These are phyloP conservation scores for Apiospora phragmitis DNA, from an alignment of 2,329 filamentous ascomycete genomes.

Conservation along the genomic window DNA sequence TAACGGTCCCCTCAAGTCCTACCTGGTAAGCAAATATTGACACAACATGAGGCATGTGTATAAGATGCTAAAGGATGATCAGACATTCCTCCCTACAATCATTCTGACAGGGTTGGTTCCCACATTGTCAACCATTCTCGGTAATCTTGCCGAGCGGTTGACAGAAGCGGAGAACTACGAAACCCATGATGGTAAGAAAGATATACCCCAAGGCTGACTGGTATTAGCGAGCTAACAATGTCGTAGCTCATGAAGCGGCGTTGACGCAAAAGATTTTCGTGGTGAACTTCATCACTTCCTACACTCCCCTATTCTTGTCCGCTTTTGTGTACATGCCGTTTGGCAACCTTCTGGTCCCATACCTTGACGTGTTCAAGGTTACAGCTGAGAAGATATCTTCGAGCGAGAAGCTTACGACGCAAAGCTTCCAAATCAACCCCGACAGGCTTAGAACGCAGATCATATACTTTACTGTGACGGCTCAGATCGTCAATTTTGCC, in stretches of 20 bases:
- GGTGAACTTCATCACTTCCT: slow-evolving; percentile 95
- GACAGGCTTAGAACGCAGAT: slow-evolving; percentile 84
- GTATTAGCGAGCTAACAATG: slow-evolving; percentile 19
- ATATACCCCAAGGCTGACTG: background rate
- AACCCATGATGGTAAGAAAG: slow-evolving; percentile 64
- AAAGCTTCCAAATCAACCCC: slow-evolving; percentile 79
- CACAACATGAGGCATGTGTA: background rate
- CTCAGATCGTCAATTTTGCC: slow-evolving; percentile 83
- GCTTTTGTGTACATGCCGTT: slow-evolving; percentile 96
- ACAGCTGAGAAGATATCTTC: slow-evolving; percentile 75
- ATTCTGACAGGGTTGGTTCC: slow-evolving; percentile 83
- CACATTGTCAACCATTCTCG: slow-evolving; percentile 73
- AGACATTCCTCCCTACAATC: slow-evolving; percentile 86
- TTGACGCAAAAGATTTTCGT: slow-evolving; percentile 93
- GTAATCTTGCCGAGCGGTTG: slow-evolving; percentile 71
- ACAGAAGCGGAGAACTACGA: slow-evolving; percentile 91
- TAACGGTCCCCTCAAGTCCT: slow-evolving; percentile 80
- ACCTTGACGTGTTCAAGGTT: slow-evolving; percentile 78
- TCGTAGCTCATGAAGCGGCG: slow-evolving; percentile 71
- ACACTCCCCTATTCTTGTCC: slow-evolving; percentile 87
- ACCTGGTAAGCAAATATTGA: slow-evolving; percentile 60
- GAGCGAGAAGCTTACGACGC: slow-evolving; percentile 67
- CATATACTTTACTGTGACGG: slow-evolving; percentile 94
- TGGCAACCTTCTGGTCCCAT: slow-evolving; percentile 77
- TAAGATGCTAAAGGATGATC: slow-evolving; percentile 16